Base-by-base conservation (phyloP, 768 basidiomycete genomes). In the Crassisporium funariophilum region DNA sequence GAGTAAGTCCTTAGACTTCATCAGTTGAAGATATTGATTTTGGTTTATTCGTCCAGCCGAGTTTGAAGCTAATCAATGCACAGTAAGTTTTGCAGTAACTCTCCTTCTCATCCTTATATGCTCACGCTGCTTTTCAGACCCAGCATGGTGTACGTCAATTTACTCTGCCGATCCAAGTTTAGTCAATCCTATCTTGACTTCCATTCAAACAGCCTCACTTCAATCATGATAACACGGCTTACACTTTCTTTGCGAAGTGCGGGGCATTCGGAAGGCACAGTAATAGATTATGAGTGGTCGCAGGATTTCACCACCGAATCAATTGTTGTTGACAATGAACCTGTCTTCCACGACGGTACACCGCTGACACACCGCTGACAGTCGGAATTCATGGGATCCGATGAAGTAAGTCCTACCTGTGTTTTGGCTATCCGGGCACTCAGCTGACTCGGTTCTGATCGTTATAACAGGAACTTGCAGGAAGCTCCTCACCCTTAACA, bases 191-290 rank as follows among this genome's bases (percentile, higher is more conserved):
- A 19, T 41, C n/a, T 12, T 49, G 22, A 19, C 33, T 35, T 11
- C 20, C 40, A n/a, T 19, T 21, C n/a, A 43, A n/a, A 13, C 40
- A 64, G 61, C 27, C 38, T 65, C 11, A 65, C 62, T 21, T 63
- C 63, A 15, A 54, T 65, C 16, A 63, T 65, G 63, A 62, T 65
- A 39, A 60, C 50, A 41, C 58, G 63, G 20, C 54, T 65, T 1
- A 62, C 62, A 3, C 57, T 65, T 11, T 65, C 63, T 22, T 44
- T 65, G 11, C 55, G 63, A 19, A 24, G 40, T 15, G 53, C 41
- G 8, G 40, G 41, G 3, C 39, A 36, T 9, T 12, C 4, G 10
- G 35, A 41, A 10, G 31, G 16, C 2, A 48, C 39, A 22, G 31
- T 34, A 9, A 13, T 48, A 15, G 29, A 36, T 15, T 41, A 25